phyloP scores from a whole-genome alignment of 495 filamentous ascomycete genomes.

The Poronia punctata region DNA sequence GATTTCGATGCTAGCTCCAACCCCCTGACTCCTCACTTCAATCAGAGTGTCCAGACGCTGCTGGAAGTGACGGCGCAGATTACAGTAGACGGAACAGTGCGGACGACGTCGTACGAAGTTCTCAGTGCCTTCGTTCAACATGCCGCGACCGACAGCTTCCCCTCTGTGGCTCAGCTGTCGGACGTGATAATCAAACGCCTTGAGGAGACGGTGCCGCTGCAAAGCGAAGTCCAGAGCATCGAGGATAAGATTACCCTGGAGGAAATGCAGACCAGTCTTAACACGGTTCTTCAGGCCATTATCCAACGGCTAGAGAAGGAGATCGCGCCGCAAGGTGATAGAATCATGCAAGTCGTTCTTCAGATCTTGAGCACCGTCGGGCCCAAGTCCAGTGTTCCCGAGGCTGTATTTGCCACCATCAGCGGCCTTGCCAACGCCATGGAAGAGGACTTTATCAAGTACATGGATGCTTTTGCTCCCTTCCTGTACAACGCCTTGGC shows the following conservation, averaged over 20 bases:
- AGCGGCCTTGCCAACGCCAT: constrained; percentile 79
- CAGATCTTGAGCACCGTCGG: constrained; percentile 71
- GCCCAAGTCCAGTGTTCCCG: constrained; percentile 87
- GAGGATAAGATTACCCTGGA: constrained; percentile 92
- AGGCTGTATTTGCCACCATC: constrained; percentile 84
- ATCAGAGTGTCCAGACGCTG: constrained; percentile 80
- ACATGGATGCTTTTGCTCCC: constrained; percentile 89
- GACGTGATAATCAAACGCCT: constrained; percentile 81
- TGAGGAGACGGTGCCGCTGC: constrained; percentile 84
- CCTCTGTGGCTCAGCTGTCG: constrained; percentile 70
- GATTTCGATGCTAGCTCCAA: constrained; percentile 70
- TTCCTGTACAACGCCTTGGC: constrained; percentile 88
- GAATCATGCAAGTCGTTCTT: constrained; percentile 83
- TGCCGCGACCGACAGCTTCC: constrained; percentile 77
- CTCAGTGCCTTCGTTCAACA: constrained; percentile 88
- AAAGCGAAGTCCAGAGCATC: constrained; percentile 88
- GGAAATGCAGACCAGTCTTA: constrained; percentile 95
- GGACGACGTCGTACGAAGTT: constrained; percentile 97
- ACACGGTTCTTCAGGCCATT: constrained; percentile 82
- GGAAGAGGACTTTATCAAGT: constrained; percentile 87
- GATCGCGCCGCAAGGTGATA: constrained; percentile 82
- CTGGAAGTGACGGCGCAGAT: constrained; percentile 75
- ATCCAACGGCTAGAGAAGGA: constrained; percentile 88
- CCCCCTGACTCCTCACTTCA: constrained; percentile 83
- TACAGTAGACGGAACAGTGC: constrained; percentile 85